Evolutionary conservation across 306 rosid species (phyloP), one percentile per base, ranked within the genome.

Genomic region (Quercus agrifolia): DNA sequence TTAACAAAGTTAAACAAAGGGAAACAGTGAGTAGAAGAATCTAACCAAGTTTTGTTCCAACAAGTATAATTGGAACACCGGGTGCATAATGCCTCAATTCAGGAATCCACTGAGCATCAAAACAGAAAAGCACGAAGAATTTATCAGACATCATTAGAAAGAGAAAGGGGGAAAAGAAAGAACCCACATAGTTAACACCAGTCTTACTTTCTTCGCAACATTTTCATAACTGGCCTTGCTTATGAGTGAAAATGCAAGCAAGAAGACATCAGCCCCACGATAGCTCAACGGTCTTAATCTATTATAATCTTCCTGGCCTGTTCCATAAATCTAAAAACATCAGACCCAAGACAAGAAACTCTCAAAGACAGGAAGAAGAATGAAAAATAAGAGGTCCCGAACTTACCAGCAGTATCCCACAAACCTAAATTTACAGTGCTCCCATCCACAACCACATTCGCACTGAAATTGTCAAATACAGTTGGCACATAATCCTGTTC

Each of bases 211-310:
- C 88, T 94, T 94, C 82, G 99, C 95, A 61, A 94, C 81, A 78
- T 94, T 94, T 87, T 94, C 99, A 81, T 92, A 94, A 88, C 99
- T 94, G 71, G 99, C 99, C 92, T 88, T 90, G 97, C 99, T 94
- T 74, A 94, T 90, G 83, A 94, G 97, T 75, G 99, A 94, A 85
- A 94, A 94, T 20, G 97, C 93, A 73, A 94, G 94, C 75, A 94
- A 88, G 87, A 94, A 92, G 51, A 94, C 99, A 87, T 94, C 99
- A 12, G 99, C 99, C 76, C 97, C 99, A 63, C 97, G 93, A 79
- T 94, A 94, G 90, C 99, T 94, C 82, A 94, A 89, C 49, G 99
- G 99, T 81, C 99, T 86, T 78, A 94, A 88, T 86, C 97, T 90
- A 83, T 94, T 92, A 86, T 94, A 94, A 83, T 94, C 99, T 89